phyloP scores from a whole-genome alignment of 2,329 filamentous ascomycete genomes.

The Aspergillus pseudonomiae region DNA sequence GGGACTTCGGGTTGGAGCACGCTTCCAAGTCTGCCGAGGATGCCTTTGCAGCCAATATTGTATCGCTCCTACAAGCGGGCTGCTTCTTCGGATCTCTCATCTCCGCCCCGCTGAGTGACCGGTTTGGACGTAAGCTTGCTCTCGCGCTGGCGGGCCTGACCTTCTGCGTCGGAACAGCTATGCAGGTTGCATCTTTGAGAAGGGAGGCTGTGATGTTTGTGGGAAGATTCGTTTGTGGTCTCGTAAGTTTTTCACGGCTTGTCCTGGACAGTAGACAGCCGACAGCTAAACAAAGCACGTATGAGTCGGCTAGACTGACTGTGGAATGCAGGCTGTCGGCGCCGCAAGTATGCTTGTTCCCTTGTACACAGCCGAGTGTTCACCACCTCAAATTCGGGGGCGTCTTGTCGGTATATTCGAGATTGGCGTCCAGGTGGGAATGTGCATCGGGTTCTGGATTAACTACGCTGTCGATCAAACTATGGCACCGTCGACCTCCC shows the following conservation, averaged over 20 bases:
- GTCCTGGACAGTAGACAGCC: not conserved
- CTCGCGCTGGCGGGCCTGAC: constrained; percentile 59
- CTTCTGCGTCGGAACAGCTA: constrained; percentile 55
- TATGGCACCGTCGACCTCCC: constrained; percentile 44
- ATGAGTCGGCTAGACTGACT: not conserved
- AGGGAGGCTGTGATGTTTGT: constrained; percentile 20
- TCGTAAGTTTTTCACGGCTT: not conserved
- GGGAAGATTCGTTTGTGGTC: not conserved
- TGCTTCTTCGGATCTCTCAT: constrained; percentile 33
- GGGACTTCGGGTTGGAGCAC: constrained; percentile 13
- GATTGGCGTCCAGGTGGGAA: constrained; percentile 52
- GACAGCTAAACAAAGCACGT: too few species aligned
- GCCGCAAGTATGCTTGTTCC: constrained; percentile 15
- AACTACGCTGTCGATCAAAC: constrained; percentile 52
- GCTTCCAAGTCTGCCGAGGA: constrained; percentile 8
- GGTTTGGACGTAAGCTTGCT: constrained; percentile 56
- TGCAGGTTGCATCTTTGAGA: not conserved
- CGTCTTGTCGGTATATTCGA: constrained; percentile 63
- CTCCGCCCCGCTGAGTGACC: constrained; percentile 38
- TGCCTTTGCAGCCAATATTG: constrained; percentile 15
- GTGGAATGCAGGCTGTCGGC: constrained; percentile 2
- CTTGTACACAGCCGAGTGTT: constrained; percentile 29
- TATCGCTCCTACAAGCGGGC: constrained; percentile 19
- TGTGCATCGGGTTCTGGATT: constrained; percentile 51
- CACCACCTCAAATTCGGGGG: constrained; percentile 59